Evolutionary conservation across 352 stramenopile genomes (phyloP), one percentile per base, ranked within the genome.

Genomic region (Pythium utonaiense): DNA sequence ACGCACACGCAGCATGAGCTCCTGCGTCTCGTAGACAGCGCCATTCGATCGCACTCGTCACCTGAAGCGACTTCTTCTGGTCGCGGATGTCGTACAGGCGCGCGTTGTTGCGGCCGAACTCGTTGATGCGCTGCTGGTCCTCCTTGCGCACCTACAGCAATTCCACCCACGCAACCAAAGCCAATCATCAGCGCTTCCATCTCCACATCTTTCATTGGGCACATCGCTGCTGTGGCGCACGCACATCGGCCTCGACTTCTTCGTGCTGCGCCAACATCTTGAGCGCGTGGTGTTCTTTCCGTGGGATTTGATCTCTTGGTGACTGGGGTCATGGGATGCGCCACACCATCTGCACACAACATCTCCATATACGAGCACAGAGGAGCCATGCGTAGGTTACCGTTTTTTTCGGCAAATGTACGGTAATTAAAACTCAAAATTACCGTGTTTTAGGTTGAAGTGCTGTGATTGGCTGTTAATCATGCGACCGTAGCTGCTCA

Each of bases 61-160:
- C 88, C 86, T 98, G 96, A 45, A 98, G 71, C 33, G 78, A 75
- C 60, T 95, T 89, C 66, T 90, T 88, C 69, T 98, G 90, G 25
- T 89, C 84, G 67, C 87, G 79, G 42, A 98, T 83, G 73, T 98
- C 93, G 68, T 97, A 74, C 60, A 98, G 75, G 42, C 87, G 71
- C 30, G 93, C 93, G 80, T 99, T 99, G 70, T 98, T 89, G 59
- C 89, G 80, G 58, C 95, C 96, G 75, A 99, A 99, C 71, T 98
- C 93, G 75, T 99, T 99, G 69, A 99, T 99, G 48, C 88, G 85
- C 66, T 98, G 70, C 80, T 99, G 96, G 79, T 99, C 96, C 75
- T 98, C 91, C 60, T 87, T 84, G 51, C 94, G 89, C 52, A 99
- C 96, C 89, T 99, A 63, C n/a, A n/a, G 30, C 41, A 28, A 25